Percentiles rank a stretch among this genome's conserved stretches.
Conservation (phyloP, 768 basidiomycete genomes). For the Pleurotus djamor region DNA sequence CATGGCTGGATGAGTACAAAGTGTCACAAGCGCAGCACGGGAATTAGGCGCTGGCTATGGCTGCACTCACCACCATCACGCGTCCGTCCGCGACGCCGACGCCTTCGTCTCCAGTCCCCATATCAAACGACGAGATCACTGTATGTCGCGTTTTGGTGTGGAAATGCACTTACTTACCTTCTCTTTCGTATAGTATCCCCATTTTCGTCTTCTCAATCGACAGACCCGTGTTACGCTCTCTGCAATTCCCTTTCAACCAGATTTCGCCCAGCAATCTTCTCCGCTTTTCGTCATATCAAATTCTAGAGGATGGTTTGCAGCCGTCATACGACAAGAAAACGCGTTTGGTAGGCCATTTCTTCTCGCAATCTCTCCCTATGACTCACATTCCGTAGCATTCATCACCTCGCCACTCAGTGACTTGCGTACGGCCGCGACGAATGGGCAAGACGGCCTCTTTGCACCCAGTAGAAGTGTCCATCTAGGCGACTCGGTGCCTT, state of each 20-base stretch:
- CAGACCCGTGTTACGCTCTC: conserved; percentile 66
- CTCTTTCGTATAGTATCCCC: conserved; percentile 36
- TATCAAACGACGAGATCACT: conserved; percentile 23
- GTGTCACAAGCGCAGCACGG: neutral
- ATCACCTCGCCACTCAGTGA: conserved; percentile 59
- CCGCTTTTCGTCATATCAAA: conserved; percentile 60
- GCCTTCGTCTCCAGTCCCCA: neutral
- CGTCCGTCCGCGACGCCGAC: neutral
- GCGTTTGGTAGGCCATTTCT: conserved; percentile 31
- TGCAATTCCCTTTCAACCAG: conserved; percentile 39
- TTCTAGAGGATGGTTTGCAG: conserved; percentile 68
- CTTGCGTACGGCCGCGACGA: conserved; percentile 51
- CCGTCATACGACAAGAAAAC: conserved; percentile 39
- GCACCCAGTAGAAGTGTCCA: conserved; percentile 49
- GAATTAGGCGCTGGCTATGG: conserved; percentile 1
- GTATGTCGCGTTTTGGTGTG: conserved; percentile 24
- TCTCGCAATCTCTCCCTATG: neutral
- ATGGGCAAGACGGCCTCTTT: conserved; percentile 43
- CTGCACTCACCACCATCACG: conserved; percentile 7
- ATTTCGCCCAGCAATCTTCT: conserved; percentile 38
- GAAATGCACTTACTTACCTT: conserved; percentile 2
- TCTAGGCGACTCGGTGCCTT: conserved; percentile 44
- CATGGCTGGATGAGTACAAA: neutral
- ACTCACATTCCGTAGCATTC: conserved; percentile 39
- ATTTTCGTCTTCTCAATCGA: conserved; percentile 54